Evolutionary conservation across 2,329 filamentous ascomycete species (phyloP).

Genomic region (Talaromyces pinophilus): DNA sequence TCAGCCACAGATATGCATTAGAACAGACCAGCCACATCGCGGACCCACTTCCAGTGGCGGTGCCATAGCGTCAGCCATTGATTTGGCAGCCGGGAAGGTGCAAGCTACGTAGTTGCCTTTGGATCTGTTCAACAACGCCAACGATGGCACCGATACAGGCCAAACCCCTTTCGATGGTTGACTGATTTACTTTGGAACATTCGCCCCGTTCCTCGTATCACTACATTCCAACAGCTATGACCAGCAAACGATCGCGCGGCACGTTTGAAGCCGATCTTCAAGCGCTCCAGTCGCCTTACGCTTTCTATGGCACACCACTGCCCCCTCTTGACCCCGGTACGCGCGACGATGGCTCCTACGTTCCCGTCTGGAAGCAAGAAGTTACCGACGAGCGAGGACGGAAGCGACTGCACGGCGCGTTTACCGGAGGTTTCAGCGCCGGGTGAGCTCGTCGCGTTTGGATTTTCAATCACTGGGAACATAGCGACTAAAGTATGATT

Average conservation of each 20-base stretch:
- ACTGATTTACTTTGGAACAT: background rate
- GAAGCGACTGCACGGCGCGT: conserved; percentile 90
- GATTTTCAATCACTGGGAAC: conserved; percentile 30
- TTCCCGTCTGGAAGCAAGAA: conserved; percentile 98
- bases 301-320: conserved; percentile 79
- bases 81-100: background rate
- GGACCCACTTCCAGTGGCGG: conserved; percentile 6
- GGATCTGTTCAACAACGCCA: background rate
- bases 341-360: conserved; percentile 86
- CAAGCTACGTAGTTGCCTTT: background rate
- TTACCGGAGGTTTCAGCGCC: conserved; percentile 94
- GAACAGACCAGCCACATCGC: background rate
- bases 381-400: conserved; percentile 89
- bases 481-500: conserved; percentile 37
- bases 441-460: conserved; percentile 63
- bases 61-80: conserved; percentile 5
- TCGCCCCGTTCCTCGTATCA: background rate
- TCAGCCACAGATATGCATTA: background rate
- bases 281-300: conserved; percentile 69
- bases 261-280: conserved; percentile 75
- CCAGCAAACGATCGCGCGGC: conserved; percentile 75
- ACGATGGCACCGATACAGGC: background rate
- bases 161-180: background rate
- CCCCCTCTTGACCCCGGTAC: conserved; percentile 73
- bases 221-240: conserved; percentile 54